Conservation (phyloP, 805 yeast genomes). For the Lipomyces lipofer region DNA sequence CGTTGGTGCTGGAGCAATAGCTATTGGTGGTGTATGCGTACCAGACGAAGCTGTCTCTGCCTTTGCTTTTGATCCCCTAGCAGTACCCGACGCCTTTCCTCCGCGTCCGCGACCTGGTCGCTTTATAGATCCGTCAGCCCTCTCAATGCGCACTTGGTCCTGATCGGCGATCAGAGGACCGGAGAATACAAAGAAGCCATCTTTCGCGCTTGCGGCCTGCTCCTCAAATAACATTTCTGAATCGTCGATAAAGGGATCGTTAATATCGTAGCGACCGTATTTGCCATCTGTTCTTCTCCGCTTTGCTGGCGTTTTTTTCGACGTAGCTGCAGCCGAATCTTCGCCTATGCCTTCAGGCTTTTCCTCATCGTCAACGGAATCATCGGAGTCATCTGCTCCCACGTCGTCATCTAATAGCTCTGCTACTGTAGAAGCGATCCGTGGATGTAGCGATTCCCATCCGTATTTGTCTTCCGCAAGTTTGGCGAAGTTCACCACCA, state of each 20-base stretch:
- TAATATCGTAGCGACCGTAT: constrained; percentile 61
- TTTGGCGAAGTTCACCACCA: constrained; percentile 68
- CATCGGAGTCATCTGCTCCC: constrained; percentile 46
- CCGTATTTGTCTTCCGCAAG: constrained; percentile 85
- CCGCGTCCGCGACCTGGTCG: constrained; percentile 27
- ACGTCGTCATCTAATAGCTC: constrained; percentile 49
- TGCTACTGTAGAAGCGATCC: constrained; percentile 27
- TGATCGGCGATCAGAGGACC: constrained; percentile 80
- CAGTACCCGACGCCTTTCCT: constrained; percentile 12
- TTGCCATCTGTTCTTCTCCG: constrained; percentile 80
- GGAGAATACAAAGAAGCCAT: constrained; percentile 92
- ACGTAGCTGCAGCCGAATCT: constrained; percentile 34
- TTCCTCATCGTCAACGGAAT: constrained; percentile 37
- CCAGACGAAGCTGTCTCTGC: constrained; percentile 10
- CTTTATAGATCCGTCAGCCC: constrained; percentile 48
- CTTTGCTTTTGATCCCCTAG: constrained; percentile 3
- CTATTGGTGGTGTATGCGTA: constrained; percentile 3
- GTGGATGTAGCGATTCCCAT: constrained; percentile 46
- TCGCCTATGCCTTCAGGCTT: constrained; percentile 20
- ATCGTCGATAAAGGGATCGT: constrained; percentile 97
- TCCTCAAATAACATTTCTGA: constrained; percentile 90
- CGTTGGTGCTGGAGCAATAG: constrained; percentile 21
- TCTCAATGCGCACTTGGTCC: constrained; percentile 49
- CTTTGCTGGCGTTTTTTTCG: constrained; percentile 48
- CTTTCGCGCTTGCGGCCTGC: constrained; percentile 86